These are phyloP conservation scores for Oemleria cerasiformis DNA, from an alignment of 306 rosid species.

Conservation along the genomic window DNA sequence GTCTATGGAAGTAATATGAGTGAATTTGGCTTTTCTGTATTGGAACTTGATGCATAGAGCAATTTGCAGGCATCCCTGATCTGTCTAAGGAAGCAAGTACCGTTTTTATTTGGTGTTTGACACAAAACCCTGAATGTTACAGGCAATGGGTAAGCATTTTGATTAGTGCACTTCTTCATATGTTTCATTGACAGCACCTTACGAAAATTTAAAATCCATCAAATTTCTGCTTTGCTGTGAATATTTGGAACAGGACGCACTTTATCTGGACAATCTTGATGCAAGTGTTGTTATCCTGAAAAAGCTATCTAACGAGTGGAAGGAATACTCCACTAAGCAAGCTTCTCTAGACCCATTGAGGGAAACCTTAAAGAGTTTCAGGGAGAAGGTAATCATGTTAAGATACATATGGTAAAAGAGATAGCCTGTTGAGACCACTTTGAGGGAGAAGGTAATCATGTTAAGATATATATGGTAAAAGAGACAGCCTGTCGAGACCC, in stretches of 20 bases:
- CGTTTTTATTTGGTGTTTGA: conserved; percentile 67
- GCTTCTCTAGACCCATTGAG: conserved; percentile 58
- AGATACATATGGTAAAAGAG: too few relatives aligned
- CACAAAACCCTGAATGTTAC: conserved; percentile 60
- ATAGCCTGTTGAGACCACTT: too few relatives aligned
- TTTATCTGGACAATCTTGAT: conserved; percentile 58
- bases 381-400: too few relatives aligned
- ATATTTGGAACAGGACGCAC: conserved; percentile 48
- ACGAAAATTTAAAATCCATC: neutral
- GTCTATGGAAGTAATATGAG: neutral
- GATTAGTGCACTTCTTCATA: neutral
- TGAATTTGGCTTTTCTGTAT: neutral
- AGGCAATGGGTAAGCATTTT: conserved; percentile 71
- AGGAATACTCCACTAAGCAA: conserved; percentile 47
- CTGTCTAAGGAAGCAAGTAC: conserved; percentile 66
- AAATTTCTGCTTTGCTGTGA: conserved; percentile 19
- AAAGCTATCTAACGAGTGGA: conserved; percentile 69
- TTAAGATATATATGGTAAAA: neutral
- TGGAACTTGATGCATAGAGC: conserved; percentile 5
- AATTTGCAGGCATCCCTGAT: conserved; percentile 53
- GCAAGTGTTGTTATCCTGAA: conserved; percentile 62
- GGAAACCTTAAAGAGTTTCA: conserved; percentile 58
- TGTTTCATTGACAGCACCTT: neutral
- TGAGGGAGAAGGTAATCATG: conserved; percentile 56
- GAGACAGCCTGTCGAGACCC: neutral